Evolutionary conservation across 2,329 filamentous ascomycete species (phyloP).

Genomic region (Hypoxylon sp.): DNA sequence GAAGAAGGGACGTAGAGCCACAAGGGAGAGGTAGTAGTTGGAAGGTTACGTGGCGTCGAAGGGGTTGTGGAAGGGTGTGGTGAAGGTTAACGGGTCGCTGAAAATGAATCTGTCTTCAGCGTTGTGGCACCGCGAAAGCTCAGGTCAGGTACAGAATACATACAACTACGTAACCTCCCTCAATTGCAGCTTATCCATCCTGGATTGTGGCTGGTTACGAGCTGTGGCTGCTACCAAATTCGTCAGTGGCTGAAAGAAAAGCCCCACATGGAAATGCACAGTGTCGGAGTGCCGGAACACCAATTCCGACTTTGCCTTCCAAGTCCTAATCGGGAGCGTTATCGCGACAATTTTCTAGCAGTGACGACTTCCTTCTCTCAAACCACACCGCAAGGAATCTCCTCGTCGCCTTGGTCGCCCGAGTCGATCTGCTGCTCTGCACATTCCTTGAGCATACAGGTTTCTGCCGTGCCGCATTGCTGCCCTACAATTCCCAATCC

Average conservation of each 20-base stretch:
- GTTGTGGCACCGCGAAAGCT: constrained; percentile 29
- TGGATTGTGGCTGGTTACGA: constrained; percentile 23
- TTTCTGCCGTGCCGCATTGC: constrained; percentile 4
- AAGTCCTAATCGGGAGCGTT: constrained; percentile 33
- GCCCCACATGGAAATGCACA: constrained; percentile 5
- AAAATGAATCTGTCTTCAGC: constrained; percentile 44
- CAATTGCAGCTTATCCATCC: constrained; percentile 37
- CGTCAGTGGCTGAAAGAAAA: background rate
- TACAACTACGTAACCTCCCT: constrained; percentile 16
- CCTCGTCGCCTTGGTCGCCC: constrained; percentile 13
- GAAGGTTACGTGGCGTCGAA: constrained; percentile 5
- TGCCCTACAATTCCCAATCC: background rate
- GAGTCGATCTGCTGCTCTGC: constrained; percentile 6
- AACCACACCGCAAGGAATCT: constrained; percentile 3
- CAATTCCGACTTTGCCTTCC: constrained; percentile 24
- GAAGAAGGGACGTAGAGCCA: constrained; percentile 1
- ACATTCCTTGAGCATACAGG: background rate
- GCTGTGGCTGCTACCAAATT: background rate
- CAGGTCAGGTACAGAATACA: constrained; percentile 34
- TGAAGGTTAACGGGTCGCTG: constrained; percentile 18
- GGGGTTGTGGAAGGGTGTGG: constrained; percentile 14
- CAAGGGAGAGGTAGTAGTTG: constrained; percentile 6
- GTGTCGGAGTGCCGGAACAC: constrained; percentile 30
- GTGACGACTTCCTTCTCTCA: constrained; percentile 32
- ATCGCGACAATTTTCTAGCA: constrained; percentile 46